Evolutionary conservation across 2,329 filamentous ascomycete species (phyloP).

Genomic region (Penicillium hordei): DNA sequence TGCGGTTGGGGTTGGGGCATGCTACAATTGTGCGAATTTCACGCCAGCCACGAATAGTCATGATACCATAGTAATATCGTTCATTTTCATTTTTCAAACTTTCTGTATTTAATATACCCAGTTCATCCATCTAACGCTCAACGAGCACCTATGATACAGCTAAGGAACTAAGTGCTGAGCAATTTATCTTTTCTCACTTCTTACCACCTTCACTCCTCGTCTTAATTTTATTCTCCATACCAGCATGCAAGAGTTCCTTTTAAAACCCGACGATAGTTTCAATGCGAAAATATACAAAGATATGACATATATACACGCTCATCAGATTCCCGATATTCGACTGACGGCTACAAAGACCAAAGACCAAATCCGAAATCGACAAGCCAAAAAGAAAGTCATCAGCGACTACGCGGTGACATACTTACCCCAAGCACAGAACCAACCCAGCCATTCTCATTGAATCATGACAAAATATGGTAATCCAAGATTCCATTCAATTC

Average conservation of each 20-base stretch:
- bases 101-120: background rate
- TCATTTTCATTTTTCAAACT: background rate
- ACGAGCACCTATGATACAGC: background rate
- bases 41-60: slow-evolving; percentile 2
- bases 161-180: background rate
- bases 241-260: background rate
- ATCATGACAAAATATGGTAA: slow-evolving; percentile 1
- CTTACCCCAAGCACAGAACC: background rate
- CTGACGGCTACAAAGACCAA: background rate
- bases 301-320: slow-evolving; percentile 3
- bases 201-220: background rate
- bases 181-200: background rate
- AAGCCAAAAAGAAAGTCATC: slow-evolving; percentile 14
- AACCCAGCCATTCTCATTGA: slow-evolving; percentile 8
- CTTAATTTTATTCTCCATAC: background rate
- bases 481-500: background rate
- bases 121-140: background rate
- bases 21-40: background rate
- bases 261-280: background rate
- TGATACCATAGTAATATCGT: background rate
- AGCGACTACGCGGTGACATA: background rate
- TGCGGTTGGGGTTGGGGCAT: background rate
- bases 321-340: background rate
- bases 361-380: background rate
- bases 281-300: slow-evolving; percentile 1